phyloP scores from a whole-genome alignment of 176 grass and related monocot genomes.

The Rhynchospora tenuis region DNA sequence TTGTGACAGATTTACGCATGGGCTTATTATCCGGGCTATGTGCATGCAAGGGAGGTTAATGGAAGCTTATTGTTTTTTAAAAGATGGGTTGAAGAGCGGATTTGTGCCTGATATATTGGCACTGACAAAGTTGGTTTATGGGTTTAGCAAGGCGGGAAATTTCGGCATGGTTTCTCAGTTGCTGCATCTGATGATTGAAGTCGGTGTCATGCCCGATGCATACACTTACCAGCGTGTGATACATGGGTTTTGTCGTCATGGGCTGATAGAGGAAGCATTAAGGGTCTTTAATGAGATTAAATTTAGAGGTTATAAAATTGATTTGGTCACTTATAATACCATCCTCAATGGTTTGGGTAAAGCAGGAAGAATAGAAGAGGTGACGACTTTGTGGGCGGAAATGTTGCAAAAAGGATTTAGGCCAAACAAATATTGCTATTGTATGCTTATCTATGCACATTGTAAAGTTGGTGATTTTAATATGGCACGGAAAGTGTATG shows the following conservation, averaged over 20 bases:
- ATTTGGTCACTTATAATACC: slow-evolving; percentile 39
- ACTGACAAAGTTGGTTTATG: slow-evolving; percentile 36
- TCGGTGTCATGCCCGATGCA: slow-evolving; percentile 34
- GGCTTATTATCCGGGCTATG: slow-evolving; percentile 50
- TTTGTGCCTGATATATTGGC: slow-evolving; percentile 24
- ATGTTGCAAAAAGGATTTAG: slow-evolving; percentile 51
- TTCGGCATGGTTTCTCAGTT: slow-evolving; percentile 63
- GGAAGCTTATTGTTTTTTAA: slow-evolving; percentile 56
- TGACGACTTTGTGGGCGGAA: slow-evolving; percentile 43
- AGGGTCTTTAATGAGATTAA: slow-evolving; percentile 67
- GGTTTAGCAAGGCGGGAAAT: slow-evolving; percentile 43
- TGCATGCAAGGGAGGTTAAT: slow-evolving; percentile 31
- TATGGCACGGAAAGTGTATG: slow-evolving; percentile 46
- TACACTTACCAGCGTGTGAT: slow-evolving; percentile 58
- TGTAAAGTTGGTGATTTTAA: slow-evolving; percentile 51
- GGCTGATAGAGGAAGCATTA: slow-evolving; percentile 46
- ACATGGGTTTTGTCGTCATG: slow-evolving; percentile 30
- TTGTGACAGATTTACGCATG: slow-evolving; percentile 30
- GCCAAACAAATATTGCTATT: slow-evolving; percentile 60
- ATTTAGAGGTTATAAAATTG: slow-evolving; percentile 51
- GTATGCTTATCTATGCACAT: slow-evolving; percentile 32
- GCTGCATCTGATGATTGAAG: slow-evolving; percentile 70
- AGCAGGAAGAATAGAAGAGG: slow-evolving; percentile 27
- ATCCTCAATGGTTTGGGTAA: slow-evolving; percentile 54
- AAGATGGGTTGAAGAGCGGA: slow-evolving; percentile 41